A percentile compares a stretch with the other conserved stretches of the same genome.
phyloP scores from a whole-genome alignment of 148 eudicot genomes.

The Fagopyrum esculentum region DNA sequence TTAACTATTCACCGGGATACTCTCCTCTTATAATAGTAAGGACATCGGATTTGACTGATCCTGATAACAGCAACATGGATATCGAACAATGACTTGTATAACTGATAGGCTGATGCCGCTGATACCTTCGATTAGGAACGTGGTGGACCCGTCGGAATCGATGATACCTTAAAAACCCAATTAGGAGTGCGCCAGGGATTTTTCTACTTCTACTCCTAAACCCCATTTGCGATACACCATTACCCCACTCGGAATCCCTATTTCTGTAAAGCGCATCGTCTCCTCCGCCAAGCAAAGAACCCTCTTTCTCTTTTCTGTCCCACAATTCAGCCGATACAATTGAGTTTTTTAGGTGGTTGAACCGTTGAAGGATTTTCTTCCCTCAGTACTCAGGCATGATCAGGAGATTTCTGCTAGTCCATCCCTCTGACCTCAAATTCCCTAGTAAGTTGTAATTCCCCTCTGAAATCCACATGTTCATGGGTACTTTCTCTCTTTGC shows the following conservation, averaged over 20 bases:
- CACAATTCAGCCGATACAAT: not conserved
- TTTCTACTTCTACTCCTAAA: not conserved
- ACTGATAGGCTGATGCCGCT: no score
- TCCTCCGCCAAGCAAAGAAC: not conserved
- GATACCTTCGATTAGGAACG: no score
- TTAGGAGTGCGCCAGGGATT: not conserved
- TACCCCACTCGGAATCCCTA: not conserved
- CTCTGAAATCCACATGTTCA: not conserved
- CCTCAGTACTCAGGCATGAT: not conserved
- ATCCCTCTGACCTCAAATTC: conserved; percentile 11
- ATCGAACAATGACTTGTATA: no score
- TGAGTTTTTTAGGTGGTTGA: not conserved
- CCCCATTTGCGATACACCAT: not conserved
- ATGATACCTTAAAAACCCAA: no score
- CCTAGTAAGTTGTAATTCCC: not conserved
- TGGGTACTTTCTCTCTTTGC: not conserved
- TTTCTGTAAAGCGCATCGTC: not conserved
- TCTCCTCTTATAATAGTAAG: no score
- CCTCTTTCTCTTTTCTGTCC: not conserved
- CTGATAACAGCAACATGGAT: no score
- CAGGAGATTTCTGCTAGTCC: not conserved
- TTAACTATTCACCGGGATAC: no score
- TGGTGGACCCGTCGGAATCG: no score
- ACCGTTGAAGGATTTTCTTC: not conserved
- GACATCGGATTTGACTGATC: no score